phyloP scores from a whole-genome alignment of 1,284 basidiomycete species.

The Tylopilus sp. region DNA sequence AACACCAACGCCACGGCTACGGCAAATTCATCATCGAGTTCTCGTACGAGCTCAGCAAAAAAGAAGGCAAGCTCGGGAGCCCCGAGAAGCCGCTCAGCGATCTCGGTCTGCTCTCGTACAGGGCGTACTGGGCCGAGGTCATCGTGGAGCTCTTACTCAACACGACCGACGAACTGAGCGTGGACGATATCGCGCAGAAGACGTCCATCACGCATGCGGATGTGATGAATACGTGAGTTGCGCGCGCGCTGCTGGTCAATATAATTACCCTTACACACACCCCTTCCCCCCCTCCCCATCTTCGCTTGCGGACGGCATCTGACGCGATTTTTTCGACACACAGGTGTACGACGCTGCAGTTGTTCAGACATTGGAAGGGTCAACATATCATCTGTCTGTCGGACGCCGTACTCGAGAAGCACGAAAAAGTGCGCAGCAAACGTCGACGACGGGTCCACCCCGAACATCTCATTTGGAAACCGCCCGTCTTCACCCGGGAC shows the following conservation, averaged over 20 bases:
- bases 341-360: conserved; percentile 89
- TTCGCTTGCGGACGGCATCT: conserved; percentile 4
- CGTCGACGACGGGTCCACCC: conserved; percentile 78
- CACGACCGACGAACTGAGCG: conserved; percentile 75
- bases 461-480: conserved; percentile 87
- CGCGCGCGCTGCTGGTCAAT: conserved; percentile 3
- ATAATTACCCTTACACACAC: no score
- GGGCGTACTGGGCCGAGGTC: conserved; percentile 97
- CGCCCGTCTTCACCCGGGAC: conserved; percentile 86
- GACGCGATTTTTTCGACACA: conserved; percentile 4
- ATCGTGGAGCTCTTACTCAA: conserved; percentile 89
- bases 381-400: conserved; percentile 93
- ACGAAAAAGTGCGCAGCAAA: conserved; percentile 83
- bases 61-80: conserved; percentile 92
- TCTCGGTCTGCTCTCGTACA: conserved; percentile 88
- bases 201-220: conserved; percentile 97
- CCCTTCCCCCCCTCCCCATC: conserved; percentile 5
- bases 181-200: conserved; percentile 96
- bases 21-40: conserved; percentile 97
- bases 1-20: conserved; percentile 95
- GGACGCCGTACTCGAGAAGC: conserved; percentile 87
- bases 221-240: conserved; percentile 93
- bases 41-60: conserved; percentile 96
- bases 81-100: conserved; percentile 98
- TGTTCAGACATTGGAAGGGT: conserved; percentile 96